Conservation (phyloP, 2,329 filamentous ascomycete species). For the Aspergillus neotritici region DNA sequence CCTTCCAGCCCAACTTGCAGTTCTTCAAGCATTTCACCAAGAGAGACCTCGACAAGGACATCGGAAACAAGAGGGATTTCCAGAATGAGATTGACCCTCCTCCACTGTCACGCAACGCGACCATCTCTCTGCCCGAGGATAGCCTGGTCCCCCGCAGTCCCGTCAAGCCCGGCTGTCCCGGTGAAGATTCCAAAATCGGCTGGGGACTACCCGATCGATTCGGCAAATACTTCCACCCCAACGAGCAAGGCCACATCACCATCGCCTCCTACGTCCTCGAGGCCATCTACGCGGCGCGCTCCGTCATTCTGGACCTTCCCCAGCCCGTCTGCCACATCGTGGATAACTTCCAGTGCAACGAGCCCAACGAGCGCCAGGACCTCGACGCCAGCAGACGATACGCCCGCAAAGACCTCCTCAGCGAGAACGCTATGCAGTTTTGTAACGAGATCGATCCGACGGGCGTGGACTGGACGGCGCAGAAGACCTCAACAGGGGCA, state of each 20-base stretch:
- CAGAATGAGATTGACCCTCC: too few species aligned
- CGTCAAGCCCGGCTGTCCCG: neutral
- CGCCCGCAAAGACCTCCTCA: neutral
- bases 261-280: slow-evolving; percentile 12
- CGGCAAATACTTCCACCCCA: slow-evolving; percentile 32
- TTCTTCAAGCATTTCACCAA: slow-evolving; percentile 28
- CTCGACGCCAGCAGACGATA: neutral
- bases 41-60: slow-evolving; percentile 2
- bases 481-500: neutral
- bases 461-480: neutral
- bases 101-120: too few species aligned
- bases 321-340: slow-evolving; percentile 1
- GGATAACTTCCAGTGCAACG: slow-evolving; percentile 6
- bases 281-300: slow-evolving; percentile 1
- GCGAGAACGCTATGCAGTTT: slow-evolving; percentile 1
- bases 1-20: slow-evolving; percentile 24
- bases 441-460: neutral
- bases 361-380: neutral
- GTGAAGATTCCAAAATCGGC: slow-evolving; percentile 1
- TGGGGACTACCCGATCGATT: slow-evolving; percentile 25
- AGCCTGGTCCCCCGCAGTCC: neutral
- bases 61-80: too few species aligned
- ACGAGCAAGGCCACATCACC: slow-evolving; percentile 15
- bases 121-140: neutral
- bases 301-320: neutral